Percentiles rank a stretch among this genome's conserved stretches.
Evolutionary conservation across 805 yeast genomes (phyloP).

Genomic region (Pichia heedii): DNA sequence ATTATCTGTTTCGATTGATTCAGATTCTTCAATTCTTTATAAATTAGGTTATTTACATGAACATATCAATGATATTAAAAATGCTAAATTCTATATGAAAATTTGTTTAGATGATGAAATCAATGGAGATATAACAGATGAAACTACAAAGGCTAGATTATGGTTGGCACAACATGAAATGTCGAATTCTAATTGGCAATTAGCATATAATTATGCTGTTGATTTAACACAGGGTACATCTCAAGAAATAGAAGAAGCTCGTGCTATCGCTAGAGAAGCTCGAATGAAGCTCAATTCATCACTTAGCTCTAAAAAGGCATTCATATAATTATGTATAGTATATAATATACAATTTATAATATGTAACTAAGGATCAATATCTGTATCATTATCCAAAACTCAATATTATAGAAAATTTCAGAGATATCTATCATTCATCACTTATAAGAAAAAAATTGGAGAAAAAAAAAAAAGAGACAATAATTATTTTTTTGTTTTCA

Average conservation of each 20-base stretch:
- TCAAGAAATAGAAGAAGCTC: constrained; percentile 82
- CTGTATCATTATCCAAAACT: not conserved
- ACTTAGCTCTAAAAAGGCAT: not conserved
- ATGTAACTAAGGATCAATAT: no score
- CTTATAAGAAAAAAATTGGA: no score
- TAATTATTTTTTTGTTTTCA: no score
- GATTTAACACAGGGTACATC: constrained; percentile 68
- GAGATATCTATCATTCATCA: no score
- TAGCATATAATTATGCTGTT: constrained; percentile 65
- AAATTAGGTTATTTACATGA: constrained; percentile 64
- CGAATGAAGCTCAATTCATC: constrained; percentile 37
- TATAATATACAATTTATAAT: not conserved
- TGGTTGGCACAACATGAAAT: constrained; percentile 78
- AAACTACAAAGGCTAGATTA: constrained; percentile 68
- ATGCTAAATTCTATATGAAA: constrained; percentile 55
- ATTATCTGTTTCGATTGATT: constrained; percentile 39
- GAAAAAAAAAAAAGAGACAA: no score
- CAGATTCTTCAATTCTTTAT: constrained; percentile 48
- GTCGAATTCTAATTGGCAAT: constrained; percentile 45
- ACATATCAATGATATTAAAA: constrained; percentile 39
- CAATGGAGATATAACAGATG: constrained; percentile 61
- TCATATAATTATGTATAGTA: not conserved
- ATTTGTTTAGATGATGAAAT: constrained; percentile 56
- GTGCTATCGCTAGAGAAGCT: constrained; percentile 74
- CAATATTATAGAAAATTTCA: no score